These are phyloP conservation scores for Tolypocladium tropicale DNA, from an alignment of 2,329 filamentous ascomycete species.

Conservation along the genomic window DNA sequence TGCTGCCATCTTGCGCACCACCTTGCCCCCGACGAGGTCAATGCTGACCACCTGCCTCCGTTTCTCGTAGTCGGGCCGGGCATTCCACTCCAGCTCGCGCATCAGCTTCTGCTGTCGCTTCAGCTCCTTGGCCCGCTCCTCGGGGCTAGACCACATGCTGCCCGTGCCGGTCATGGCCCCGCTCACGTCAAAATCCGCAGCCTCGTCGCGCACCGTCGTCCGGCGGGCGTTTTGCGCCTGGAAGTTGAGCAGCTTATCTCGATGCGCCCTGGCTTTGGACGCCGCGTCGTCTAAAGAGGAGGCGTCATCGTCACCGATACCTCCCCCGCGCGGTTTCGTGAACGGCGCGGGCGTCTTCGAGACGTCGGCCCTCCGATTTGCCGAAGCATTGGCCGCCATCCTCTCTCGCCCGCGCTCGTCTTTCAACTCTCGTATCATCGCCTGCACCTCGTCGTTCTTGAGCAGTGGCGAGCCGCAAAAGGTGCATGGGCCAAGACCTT, in stretches of 20 bases:
- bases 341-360: constrained; percentile 51
- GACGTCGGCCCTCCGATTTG: constrained; percentile 57
- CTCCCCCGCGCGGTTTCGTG: constrained; percentile 30
- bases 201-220: constrained; percentile 81
- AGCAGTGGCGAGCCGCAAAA: constrained; percentile 74
- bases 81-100: constrained; percentile 79
- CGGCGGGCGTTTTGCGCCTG: constrained; percentile 78
- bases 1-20: constrained; percentile 62
- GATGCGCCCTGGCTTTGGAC: constrained; percentile 62
- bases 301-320: constrained; percentile 17
- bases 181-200: constrained; percentile 49
- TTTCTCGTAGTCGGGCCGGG: constrained; percentile 81
- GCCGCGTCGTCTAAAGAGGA: constrained; percentile 46
- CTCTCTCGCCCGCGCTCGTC: constrained; percentile 81
- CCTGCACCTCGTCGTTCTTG: constrained; percentile 62
- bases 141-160: constrained; percentile 71
- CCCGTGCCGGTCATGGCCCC: constrained; percentile 33
- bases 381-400: constrained; percentile 69
- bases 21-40: constrained; percentile 66
- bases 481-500: constrained; percentile 88
- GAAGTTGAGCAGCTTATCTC: constrained; percentile 71
- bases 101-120: constrained; percentile 79
- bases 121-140: constrained; percentile 71
- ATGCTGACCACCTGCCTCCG: constrained; percentile 75
- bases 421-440: constrained; percentile 73